Conservation (phyloP, 73 alveolate genomes). For the Stentor roeselii region DNA sequence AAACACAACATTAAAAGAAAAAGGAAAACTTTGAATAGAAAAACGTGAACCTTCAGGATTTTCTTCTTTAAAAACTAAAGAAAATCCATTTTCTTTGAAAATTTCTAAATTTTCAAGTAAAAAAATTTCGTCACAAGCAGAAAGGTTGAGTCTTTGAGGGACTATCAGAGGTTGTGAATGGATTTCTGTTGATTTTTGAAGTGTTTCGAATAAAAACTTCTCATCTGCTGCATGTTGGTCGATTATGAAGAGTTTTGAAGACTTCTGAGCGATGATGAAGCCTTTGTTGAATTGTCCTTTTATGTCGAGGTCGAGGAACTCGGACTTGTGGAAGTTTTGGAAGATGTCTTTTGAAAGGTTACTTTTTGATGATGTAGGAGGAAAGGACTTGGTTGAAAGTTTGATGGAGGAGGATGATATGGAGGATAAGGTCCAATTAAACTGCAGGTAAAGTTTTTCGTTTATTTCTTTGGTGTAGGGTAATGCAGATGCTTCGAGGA, state of each 20-base stretch:
- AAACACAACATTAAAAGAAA: conserved; percentile 25
- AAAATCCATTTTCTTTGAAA: conserved; percentile 23
- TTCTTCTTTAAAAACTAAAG: conserved; percentile 7
- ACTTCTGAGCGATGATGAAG: conserved; percentile 77
- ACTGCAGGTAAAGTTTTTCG: too few relatives aligned
- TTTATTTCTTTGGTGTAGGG: too few relatives aligned
- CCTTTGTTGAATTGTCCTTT: conserved; percentile 96
- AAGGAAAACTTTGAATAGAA: conserved; percentile 19
- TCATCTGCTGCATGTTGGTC: conserved; percentile 99
- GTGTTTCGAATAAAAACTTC: conserved; percentile 82
- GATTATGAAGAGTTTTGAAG: conserved; percentile 66
- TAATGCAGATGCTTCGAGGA: too few relatives aligned
- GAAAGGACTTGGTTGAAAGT: not conserved
- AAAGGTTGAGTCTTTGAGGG: conserved; percentile 57
- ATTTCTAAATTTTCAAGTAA: conserved; percentile 37
- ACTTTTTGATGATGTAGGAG: not conserved
- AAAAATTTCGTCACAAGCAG: conserved; percentile 47
- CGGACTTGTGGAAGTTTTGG: conserved; percentile 60
- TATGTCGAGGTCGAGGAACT: conserved; percentile 65
- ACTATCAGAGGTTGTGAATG: conserved; percentile 47
- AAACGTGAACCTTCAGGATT: conserved; percentile 21
- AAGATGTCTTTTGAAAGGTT: not conserved
- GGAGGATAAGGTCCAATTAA: not conserved
- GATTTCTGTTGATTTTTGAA: conserved; percentile 57
- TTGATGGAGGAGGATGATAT: not conserved